Base-by-base conservation (phyloP, 345 rosid species). In the Brassica incana region DNA sequence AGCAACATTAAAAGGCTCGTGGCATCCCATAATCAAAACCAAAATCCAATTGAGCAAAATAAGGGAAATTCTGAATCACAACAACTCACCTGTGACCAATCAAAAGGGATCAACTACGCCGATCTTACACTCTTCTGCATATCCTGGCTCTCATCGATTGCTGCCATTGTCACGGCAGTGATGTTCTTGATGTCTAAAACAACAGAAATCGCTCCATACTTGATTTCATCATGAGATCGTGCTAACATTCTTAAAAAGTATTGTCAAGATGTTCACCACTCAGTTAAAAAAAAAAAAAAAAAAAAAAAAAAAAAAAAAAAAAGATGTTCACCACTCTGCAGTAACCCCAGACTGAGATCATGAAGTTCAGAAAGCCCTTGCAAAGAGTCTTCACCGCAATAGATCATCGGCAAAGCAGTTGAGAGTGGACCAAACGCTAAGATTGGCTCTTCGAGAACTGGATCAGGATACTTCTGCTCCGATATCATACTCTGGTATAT, bases 381-480 rank as follows among this genome's bases (percentile, higher is more conserved):
- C 6, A 95, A 76, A 75, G 85, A 76, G 27, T 90, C 93, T 75
- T 93, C 94, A 14, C 88, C 91, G 10, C 86, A 88, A 1, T 96
- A 88, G 72, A 95, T 87, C 91, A 95, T 86, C 1, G 92, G 87
- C 60, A 95, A 83, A 78, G 93, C 90, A 35, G 89, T 88, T 0
- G 90, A 81, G 84, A 95, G 86, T 66, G 92, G 92, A 88, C 93
- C 91, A 45, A 85, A 78, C 73, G 84, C 72, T 69, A 80, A 35
- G 4, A 85, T 40, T 63, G 91, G 85, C 67, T 90, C 93, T 81
- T 89, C 95, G 9, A 91, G 89, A 79, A 90, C 79, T 25, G 97
- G 90, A 75, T 90, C 92, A 2, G 97, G 97, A 50, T 67, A 94
- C 87, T 85, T 86, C 99, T 65, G 84, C 97, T 74, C 93, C 96